phyloP scores from a whole-genome alignment of 257 asterid species.

The Linderniella brevidens region DNA sequence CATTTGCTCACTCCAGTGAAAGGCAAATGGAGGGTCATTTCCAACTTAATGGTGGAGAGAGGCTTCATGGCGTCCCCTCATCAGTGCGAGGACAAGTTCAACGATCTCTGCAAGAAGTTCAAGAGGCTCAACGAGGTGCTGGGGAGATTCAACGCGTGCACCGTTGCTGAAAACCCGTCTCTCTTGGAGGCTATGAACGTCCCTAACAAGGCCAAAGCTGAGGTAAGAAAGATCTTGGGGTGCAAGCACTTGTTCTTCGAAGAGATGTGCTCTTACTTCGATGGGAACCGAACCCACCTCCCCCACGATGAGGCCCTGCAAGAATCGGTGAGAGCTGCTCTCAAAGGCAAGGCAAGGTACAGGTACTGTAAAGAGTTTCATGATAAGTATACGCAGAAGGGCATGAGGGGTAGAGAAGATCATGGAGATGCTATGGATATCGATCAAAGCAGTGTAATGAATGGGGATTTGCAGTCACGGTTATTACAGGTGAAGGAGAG shows the following conservation, averaged over 20 bases:
- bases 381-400: constrained; percentile 1
- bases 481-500: constrained; percentile 14
- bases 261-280: constrained; percentile 35
- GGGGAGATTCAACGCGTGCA: constrained; percentile 14
- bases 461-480: constrained; percentile 1
- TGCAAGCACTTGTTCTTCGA: constrained; percentile 28
- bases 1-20: constrained; percentile 9
- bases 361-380: too few species aligned
- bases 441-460: constrained; percentile 2
- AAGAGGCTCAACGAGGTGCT: constrained; percentile 27
- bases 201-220: constrained; percentile 14
- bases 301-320: constrained; percentile 22
- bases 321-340: constrained; percentile 13
- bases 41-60: constrained; percentile 25
- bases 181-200: constrained; percentile 21
- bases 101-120: constrained; percentile 34
- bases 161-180: constrained; percentile 23
- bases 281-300: constrained; percentile 15
- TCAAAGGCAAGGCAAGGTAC: constrained; percentile 10
- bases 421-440: constrained; percentile 1
- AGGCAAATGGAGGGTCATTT: constrained; percentile 42
- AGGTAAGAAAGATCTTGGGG: constrained; percentile 22
- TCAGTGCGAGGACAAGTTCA: constrained; percentile 54
- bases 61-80: constrained; percentile 41
- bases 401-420: constrained; percentile 12